Evolutionary conservation across 208 protist genomes (phyloP).

Genomic region (Trypanosoma avium): DNA sequence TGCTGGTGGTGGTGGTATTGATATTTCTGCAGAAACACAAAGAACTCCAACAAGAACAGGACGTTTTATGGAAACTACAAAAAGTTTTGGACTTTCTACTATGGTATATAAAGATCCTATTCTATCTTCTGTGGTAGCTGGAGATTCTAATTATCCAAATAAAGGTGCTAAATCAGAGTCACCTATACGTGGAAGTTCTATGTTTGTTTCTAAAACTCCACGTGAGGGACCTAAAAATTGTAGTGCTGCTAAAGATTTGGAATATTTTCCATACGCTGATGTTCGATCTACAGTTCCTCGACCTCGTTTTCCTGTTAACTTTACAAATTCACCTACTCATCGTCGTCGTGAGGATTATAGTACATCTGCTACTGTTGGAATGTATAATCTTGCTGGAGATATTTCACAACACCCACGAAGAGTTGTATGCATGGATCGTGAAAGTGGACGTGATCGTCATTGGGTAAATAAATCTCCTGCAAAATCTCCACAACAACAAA

Average conservation of each 20-base stretch:
- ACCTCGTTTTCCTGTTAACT: slow-evolving; percentile 35
- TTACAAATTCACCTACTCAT: slow-evolving; percentile 35
- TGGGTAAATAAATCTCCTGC: slow-evolving; percentile 52
- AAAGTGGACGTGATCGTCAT: slow-evolving; percentile 53
- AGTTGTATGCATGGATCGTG: slow-evolving; percentile 50
- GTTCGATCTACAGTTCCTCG: slow-evolving; percentile 65
- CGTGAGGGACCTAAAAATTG: slow-evolving; percentile 28
- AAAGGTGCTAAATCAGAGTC: not conserved
- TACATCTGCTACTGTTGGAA: slow-evolving; percentile 44
- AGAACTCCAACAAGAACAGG: not conserved
- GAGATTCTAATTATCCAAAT: not conserved
- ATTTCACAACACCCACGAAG: slow-evolving; percentile 43
- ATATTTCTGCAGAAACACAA: not conserved
- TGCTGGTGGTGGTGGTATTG: not conserved
- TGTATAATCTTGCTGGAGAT: slow-evolving; percentile 66
- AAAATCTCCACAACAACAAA: no score
- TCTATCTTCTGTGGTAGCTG: no score
- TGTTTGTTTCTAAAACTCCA: slow-evolving; percentile 59
- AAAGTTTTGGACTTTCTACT: no score
- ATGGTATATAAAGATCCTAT: no score
- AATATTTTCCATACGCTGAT: slow-evolving; percentile 79
- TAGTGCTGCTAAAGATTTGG: slow-evolving; percentile 58
- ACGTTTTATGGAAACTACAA: not conserved
- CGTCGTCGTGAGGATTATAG: slow-evolving; percentile 48
- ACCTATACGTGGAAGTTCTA: slow-evolving; percentile 39